Base-by-base conservation (phyloP, 2,329 filamentous ascomycete genomes). In the Paracamarosporium sp. region DNA sequence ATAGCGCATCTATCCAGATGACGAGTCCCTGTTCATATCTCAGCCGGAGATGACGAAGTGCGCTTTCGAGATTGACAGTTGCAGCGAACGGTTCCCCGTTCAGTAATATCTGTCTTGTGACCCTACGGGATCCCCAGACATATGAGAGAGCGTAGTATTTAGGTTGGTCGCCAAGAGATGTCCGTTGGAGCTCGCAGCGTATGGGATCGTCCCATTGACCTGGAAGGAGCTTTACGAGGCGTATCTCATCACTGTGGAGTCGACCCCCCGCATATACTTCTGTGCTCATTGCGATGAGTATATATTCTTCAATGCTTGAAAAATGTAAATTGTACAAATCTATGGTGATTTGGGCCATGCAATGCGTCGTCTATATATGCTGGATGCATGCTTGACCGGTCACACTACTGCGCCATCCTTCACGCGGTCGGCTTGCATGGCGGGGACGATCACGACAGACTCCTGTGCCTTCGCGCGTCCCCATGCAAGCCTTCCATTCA, bases 1-100 rank as follows among this genome's bases (percentile, higher is more conserved):
- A 67, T 15, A 69, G 24, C 1, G 66, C 65, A 53, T 70, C 67
- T 1, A 66, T 36, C 63, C 65, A 68, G 0, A 69, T 30, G 3
- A 47, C 11, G 0, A 63, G 9, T 2, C 40, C 56, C 15, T 52
- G n/a, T 12, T 57, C 31, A 4, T 51, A 54, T 31, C 11, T 46
- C 13, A 54, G 40, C 22, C 64, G 57, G 6, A 64, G 24, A 22
- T 66, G 60, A 22, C 22, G 41, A 3, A 67, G 31, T 9, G 62
- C 61, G 22, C 44, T 43, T 17, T 62, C 50, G 17, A 70, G 58
- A 41, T 65, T 67, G 27, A 56, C 17, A 1, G 64, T 67, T 1
- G 59, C 60, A 3, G 47, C 35, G 28, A 57, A 62, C 0, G 4
- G 5, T 12, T 25, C 17, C 0, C 56, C 56, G 17, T 62, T 41